phyloP scores from a whole-genome alignment of 2,329 filamentous ascomycete species.

The Cercospora janseana region DNA sequence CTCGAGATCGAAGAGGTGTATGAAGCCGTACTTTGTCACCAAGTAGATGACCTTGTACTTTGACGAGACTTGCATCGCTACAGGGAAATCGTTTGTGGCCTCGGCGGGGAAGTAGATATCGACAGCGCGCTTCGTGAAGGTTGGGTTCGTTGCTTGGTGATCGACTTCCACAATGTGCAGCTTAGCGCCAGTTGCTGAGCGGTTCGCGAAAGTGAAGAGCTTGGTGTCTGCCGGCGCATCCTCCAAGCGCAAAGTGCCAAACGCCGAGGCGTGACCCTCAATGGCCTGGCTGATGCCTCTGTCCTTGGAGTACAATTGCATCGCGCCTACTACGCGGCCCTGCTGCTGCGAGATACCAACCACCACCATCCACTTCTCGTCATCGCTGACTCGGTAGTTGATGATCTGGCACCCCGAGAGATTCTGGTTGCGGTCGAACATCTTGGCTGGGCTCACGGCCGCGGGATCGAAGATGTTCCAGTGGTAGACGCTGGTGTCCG shows the following conservation, averaged over 20 bases:
- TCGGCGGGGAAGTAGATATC: conserved; percentile 97
- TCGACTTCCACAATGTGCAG: conserved; percentile 98
- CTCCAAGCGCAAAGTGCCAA: conserved; percentile 84
- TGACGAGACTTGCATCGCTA: conserved; percentile 93
- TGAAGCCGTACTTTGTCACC: conserved; percentile 98
- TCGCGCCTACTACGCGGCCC: conserved; percentile 88
- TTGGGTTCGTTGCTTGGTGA: conserved; percentile 81
- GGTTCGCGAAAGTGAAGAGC: conserved; percentile 93
- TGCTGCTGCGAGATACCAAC: conserved; percentile 93
- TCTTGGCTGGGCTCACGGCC: conserved; percentile 77
- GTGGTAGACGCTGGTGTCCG: conserved; percentile 87
- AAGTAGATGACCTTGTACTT: conserved; percentile 97
- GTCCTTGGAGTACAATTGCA: conserved; percentile 96
- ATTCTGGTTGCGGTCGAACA: conserved; percentile 92
- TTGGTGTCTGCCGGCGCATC: conserved; percentile 88
- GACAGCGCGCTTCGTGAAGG: conserved; percentile 92
- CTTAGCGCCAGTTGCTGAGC: conserved; percentile 85
- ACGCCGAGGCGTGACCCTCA: conserved; percentile 93
- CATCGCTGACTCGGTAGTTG: conserved; percentile 94
- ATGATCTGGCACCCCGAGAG: conserved; percentile 94
- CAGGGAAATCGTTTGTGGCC: conserved; percentile 94
- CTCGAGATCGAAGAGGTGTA: conserved; percentile 97
- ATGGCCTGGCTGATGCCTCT: conserved; percentile 97
- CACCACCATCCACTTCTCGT: conserved; percentile 97
- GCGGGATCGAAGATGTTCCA: conserved; percentile 92